These are phyloP conservation scores for Aspergillus sp. DNA, from an alignment of 2,329 filamentous ascomycete species.

Conservation along the genomic window DNA sequence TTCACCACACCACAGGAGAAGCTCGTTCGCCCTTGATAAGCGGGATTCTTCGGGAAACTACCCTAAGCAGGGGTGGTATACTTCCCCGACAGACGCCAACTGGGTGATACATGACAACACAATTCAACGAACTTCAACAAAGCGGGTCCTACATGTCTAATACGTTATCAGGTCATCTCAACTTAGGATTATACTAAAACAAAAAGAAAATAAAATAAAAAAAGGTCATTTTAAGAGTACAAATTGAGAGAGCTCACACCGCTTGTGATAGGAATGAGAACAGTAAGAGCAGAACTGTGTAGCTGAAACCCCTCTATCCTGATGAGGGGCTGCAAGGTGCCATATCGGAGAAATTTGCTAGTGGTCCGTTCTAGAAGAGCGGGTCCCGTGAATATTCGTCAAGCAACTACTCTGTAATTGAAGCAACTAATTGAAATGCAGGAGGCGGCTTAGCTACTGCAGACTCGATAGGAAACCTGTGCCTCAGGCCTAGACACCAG, in stretches of 20 bases:
- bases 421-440: background rate
- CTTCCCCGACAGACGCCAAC: background rate
- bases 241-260: background rate
- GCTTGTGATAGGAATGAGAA: background rate
- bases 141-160: background rate
- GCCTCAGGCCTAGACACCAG: constrained; percentile 1
- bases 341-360: background rate
- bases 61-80: background rate
- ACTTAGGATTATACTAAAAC: too few relatives aligned
- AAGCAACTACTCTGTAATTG: background rate
- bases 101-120: background rate
- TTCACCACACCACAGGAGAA: background rate
- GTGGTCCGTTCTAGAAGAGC: background rate
- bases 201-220: too few relatives aligned
- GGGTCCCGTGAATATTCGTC: background rate
- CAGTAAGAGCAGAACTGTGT: background rate
- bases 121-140: background rate
- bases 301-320: background rate
- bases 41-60: background rate
- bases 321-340: background rate
- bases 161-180: too few relatives aligned
- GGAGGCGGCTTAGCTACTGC: constrained; percentile 7
- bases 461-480: background rate
- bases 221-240: too few relatives aligned
- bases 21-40: background rate